Base-by-base conservation (phyloP, 2,329 filamentous ascomycete genomes). In the Fusarium buxicola region DNA sequence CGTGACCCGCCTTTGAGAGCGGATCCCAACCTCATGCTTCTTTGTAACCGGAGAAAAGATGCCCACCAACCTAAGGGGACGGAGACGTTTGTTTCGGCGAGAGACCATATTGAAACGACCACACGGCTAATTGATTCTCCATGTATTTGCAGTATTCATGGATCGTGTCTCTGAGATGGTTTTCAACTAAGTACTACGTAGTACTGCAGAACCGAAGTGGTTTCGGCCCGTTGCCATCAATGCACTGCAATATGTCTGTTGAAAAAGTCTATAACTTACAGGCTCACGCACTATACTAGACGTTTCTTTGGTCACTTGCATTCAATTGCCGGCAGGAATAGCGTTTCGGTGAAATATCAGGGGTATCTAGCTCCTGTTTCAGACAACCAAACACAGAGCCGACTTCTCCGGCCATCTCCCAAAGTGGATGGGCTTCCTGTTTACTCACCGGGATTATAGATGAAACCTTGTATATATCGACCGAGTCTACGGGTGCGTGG, bases 31-130 rank as follows among this genome's bases (percentile, higher is more conserved):
- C 36, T 61, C 41, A 64, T 18, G 32, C 25, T 60, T 12, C 12
- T 39, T 55, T 47, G 39, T 27, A 31, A 56, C 55, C 58, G 58
- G 59, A 63, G 27, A 63, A 60, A 43, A 36, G 45, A 52, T 50
- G 45, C 62, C 62, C 49, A 21, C 21, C 4, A 4, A 65, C 62
- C 62, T n/a, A 65, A 65, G 62, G 41, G 62, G 43, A 63, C 45
- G 4, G 24, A 43, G 30, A 34, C 31, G 12, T 16, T 15, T 36
- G 62, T 66, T 65, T 63, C 62, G 50, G 34, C n/a, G n/a, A 54
- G 12, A 50, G 34, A 34, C 34, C 21, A 55, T 50, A n/a, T 39
- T 6, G 28, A 48, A 27, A 12, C 46, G 24, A 35, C 46, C 58
- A 45, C 40, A 36, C 21, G 30, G 59, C 46, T 38, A 13, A 18